A percentile compares a stretch with the other conserved stretches of the same genome.
Conservation (phyloP, 257 asterid species). For the Fraxinus cuspidata region DNA sequence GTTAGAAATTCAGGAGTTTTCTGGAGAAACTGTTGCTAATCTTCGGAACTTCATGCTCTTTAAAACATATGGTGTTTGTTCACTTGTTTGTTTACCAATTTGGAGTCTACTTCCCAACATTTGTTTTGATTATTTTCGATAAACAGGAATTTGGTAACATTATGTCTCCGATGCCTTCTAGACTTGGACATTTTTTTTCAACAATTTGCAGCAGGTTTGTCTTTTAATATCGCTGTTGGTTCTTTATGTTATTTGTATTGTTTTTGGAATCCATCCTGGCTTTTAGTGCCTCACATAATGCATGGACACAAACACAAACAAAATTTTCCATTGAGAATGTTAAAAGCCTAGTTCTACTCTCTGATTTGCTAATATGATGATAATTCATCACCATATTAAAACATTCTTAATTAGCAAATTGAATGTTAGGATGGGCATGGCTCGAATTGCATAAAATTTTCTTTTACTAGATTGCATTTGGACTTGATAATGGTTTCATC, state of each 20-base stretch:
- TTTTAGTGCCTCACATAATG: not conserved
- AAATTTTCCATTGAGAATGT: not conserved
- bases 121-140: conserved; percentile 2
- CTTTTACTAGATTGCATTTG: not conserved
- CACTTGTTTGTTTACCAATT: not conserved
- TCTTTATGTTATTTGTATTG: conserved; percentile 16
- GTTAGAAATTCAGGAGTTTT: conserved; percentile 16
- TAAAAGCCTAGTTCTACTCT: conserved; percentile 6
- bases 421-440: not conserved
- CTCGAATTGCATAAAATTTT: not conserved
- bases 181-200: conserved; percentile 86
- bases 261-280: not conserved
- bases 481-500: conserved; percentile 3
- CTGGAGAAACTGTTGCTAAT: conserved; percentile 18
- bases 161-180: conserved; percentile 91
- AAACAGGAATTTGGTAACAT: conserved; percentile 93
- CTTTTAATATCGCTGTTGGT: conserved; percentile 6
- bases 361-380: conserved; percentile 9
- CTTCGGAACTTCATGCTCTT: conserved; percentile 27
- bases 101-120: conserved; percentile 4
- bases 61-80: conserved; percentile 11
- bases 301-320: not conserved
- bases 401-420: too few species aligned
- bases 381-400: not conserved
- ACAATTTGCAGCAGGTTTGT: conserved; percentile 84